Base-by-base conservation (phyloP, 2,329 filamentous ascomycete species). In the Madurella fahalii region DNA sequence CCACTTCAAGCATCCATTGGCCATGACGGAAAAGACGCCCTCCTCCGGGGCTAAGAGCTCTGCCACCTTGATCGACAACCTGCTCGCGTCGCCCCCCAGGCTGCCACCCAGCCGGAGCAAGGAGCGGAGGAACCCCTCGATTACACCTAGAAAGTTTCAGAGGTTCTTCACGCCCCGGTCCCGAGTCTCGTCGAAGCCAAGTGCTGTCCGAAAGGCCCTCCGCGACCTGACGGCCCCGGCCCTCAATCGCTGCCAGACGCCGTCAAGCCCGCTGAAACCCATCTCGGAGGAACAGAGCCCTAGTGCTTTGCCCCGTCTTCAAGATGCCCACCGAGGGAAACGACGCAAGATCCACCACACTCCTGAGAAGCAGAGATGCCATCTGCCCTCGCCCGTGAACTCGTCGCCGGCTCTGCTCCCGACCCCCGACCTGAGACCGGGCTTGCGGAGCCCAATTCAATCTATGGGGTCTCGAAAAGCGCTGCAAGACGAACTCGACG, bases 71-170 rank as follows among this genome's bases (percentile, higher is more conserved):
- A 60, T 50, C 52, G 43, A 53, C 52, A 56, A 45, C 57, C 53
- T 63, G 34, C 54, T 66, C 46, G 58, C 64, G 15, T 68, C 68
- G 11, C 69, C 65, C 1, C 67, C 63, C 12, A 54, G 57, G 43
- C 52, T 53, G 37, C 58, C 65, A 1, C 50, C 62, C 2, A 57
- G 44, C 49, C 55, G 55, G 16, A 66, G 64, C 57, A 80, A 79
- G 61, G 76, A 79, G 63, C 71, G 71, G 58, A 72, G 76, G 16
- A 72, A 76, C 53, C 75, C 79, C 3, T 80, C 77, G 37, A 75
- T 82, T 50, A 82, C 79, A 3, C 79, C 79, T 53, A 70, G 77
- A 59, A 80, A 78, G 63, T 82, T 82, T 58, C 71, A 64, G 34
- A 71, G 72, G 25, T 81, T 82, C 71, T 82, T 81, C 58, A 78